Conservation (phyloP, 345 rosid species). For the Theobroma cacao region DNA sequence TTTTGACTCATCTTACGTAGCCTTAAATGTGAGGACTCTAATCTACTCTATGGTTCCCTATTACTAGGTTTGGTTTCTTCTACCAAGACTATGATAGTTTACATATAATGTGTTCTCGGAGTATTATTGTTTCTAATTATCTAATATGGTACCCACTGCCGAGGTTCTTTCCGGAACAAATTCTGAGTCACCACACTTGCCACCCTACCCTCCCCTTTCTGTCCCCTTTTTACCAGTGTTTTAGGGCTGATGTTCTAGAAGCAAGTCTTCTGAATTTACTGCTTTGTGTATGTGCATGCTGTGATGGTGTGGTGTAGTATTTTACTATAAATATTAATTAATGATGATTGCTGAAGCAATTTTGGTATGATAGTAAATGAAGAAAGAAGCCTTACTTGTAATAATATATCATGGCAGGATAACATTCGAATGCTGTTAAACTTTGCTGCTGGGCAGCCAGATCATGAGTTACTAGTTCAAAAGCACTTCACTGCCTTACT, state of each 20-base stretch:
- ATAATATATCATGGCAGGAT: slow-evolving; percentile 58
- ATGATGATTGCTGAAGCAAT: background rate
- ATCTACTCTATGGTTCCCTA: background rate
- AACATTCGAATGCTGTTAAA: slow-evolving; percentile 65
- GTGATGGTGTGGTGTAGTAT: background rate
- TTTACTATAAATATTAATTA: background rate
- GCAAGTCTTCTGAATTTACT: background rate
- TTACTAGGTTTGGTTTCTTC: background rate
- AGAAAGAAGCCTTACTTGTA: slow-evolving; percentile 20
- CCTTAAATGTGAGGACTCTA: background rate
- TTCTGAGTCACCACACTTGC: background rate
- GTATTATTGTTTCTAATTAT: background rate
- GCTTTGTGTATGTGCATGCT: background rate
- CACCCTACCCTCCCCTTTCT: background rate
- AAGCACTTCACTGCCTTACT: slow-evolving; percentile 87
- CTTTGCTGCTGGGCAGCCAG: slow-evolving; percentile 73
- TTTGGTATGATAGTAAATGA: background rate
- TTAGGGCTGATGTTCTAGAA: background rate
- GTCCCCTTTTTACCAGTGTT: background rate
- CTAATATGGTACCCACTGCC: background rate
- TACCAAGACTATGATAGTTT: background rate
- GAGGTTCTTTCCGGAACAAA: background rate
- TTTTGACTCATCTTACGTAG: background rate
- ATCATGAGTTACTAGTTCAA: slow-evolving; percentile 86
- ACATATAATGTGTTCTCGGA: background rate